Percentiles rank a stretch among this genome's conserved stretches.
Conservation (phyloP, 345 rosid species). For the Hypericum androsaemum region DNA sequence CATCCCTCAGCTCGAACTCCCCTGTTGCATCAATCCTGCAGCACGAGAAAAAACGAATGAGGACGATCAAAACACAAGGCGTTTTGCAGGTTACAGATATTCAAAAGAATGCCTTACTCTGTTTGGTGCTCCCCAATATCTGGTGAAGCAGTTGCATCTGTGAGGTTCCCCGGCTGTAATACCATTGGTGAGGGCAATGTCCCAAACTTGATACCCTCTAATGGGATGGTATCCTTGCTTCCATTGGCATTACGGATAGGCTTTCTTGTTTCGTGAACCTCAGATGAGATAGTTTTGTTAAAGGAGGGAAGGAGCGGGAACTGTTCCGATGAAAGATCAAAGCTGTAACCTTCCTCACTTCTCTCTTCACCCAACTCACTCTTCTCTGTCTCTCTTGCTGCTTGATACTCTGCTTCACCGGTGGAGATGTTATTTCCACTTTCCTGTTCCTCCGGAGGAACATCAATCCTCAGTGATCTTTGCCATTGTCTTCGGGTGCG, state of each 20-base stretch:
- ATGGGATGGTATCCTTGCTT: constrained; percentile 7
- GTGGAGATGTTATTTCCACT: constrained; percentile 13
- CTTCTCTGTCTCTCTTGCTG: constrained; percentile 4
- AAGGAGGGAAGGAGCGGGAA: constrained; percentile 34
- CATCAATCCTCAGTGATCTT: constrained; percentile 15
- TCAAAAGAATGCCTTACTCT: too few species aligned
- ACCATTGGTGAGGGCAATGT: constrained; percentile 8
- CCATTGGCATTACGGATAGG: constrained; percentile 7
- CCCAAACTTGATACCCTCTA: constrained; percentile 15
- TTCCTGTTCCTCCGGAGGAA: constrained; percentile 8
- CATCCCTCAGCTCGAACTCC: constrained; percentile 18
- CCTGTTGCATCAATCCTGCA: constrained; percentile 16
- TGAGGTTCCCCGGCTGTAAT: constrained; percentile 9
- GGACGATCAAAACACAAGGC: too few species aligned
- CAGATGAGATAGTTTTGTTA: constrained; percentile 13
- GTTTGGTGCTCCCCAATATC: neutral
- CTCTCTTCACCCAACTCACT: neutral
- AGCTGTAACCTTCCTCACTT: neutral
- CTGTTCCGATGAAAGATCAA: constrained; percentile 28
- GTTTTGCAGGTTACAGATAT: too few species aligned
- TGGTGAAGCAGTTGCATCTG: constrained; percentile 16
- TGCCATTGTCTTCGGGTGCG: constrained; percentile 3
- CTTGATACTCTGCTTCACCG: constrained; percentile 9
- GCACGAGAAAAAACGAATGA: neutral
- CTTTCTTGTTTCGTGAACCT: constrained; percentile 14